Conservation (phyloP, 345 rosid species). For the Trapa incisa region DNA sequence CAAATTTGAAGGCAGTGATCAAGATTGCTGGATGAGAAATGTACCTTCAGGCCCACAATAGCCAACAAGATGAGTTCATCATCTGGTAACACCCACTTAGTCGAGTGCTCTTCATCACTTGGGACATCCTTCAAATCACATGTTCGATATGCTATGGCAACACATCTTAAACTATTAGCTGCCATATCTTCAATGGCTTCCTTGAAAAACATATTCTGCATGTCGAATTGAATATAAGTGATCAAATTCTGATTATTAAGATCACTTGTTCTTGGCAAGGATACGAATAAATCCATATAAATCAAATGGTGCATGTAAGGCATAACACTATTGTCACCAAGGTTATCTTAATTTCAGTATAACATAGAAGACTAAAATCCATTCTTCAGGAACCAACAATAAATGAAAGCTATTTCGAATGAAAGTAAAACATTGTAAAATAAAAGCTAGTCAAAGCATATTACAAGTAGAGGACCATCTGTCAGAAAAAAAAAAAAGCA, state of each 20-base stretch:
- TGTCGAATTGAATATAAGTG: constrained; percentile 8
- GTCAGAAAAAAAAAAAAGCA: no score
- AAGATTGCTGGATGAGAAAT: not conserved
- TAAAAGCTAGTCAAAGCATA: not conserved
- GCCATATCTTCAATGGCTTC: constrained; percentile 76
- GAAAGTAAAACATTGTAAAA: not conserved
- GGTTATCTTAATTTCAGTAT: not conserved
- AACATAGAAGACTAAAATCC: not conserved
- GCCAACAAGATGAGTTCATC: constrained; percentile 81
- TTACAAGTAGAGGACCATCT: no score
- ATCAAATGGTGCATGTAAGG: not conserved
- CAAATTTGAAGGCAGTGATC: not conserved
- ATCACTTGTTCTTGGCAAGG: not conserved
- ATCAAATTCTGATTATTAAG: not conserved
- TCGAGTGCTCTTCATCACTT: constrained; percentile 46
- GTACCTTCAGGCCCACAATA: constrained; percentile 85
- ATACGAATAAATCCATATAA: not conserved
- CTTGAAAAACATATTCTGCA: constrained; percentile 39
- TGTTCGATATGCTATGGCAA: constrained; percentile 73
- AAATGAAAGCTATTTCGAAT: not conserved
- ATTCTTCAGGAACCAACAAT: not conserved
- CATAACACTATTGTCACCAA: not conserved
- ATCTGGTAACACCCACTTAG: constrained; percentile 72
- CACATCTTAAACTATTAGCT: constrained; percentile 72
- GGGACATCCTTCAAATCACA: constrained; percentile 58